Evolutionary conservation across 2,329 filamentous ascomycete genomes (phyloP), one percentile per base, ranked within the genome.

Genomic region (Aspergillus quadrilineatus): DNA sequence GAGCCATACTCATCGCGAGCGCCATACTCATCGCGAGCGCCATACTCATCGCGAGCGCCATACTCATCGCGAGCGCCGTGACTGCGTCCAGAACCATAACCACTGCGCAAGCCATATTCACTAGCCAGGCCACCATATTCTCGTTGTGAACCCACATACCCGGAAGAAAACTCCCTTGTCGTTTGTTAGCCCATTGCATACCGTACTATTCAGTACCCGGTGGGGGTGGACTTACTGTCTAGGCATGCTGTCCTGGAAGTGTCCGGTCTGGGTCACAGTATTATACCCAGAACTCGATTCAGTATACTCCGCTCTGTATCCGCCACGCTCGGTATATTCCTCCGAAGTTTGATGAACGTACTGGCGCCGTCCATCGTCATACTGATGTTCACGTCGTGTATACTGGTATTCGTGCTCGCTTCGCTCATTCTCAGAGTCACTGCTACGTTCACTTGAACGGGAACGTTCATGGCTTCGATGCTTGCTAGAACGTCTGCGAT

Each of bases 71-170:
- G 54, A 22, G 22, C 22, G 22, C 22, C 22, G 22, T 22, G 22
- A 22, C 22, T 22, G 22, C 22, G 2, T 22, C 22, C 22, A 22
- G 22, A 22, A 22, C 22, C 22, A 22, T 22, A 22, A 22, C 22
- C 22, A 22, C 22, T 22, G 22, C 22, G 22, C 26, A 57, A 45
- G 32, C 50, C 56, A 55, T 61, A 50, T 42, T 29, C 52, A 28
- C 57, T 59, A 37, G 56, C 57, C 45, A 55, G 58, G 9, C 59
- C 58, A 30, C 57, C 60, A 51, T 63, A 61, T 15, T 47, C 56
- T 47, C 57, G 58, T 36, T 58, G 61, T 8, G 56, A 46, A 37
- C 66, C 66, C n/a, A 59, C 59, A 50, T 68, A 68, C 9, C 61
- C 59, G 39, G 63, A 48, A 10, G 48, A 56, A 57, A 45, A 61